These are phyloP conservation scores for Solanum appendiculatum DNA, from an alignment of 257 asterid species.

Conservation along the genomic window DNA sequence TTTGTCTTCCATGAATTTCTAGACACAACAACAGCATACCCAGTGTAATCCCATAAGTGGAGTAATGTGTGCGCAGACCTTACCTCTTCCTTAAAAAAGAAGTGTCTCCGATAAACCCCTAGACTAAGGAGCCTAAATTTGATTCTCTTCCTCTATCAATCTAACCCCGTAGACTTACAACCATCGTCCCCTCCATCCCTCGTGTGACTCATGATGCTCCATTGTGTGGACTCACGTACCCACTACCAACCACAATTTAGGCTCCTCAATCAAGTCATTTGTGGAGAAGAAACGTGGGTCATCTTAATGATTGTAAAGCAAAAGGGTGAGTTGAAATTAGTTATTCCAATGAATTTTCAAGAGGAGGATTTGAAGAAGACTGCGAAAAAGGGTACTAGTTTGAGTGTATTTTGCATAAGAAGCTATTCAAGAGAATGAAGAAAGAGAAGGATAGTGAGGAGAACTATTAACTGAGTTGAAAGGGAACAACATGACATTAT, in stretches of 20 bases:
- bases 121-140: neutral
- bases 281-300: neutral
- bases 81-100: neutral
- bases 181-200: neutral
- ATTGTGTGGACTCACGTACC: neutral
- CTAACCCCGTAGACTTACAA: neutral
- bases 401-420: neutral
- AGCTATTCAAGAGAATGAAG: neutral
- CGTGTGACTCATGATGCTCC: neutral
- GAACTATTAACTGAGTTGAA: neutral
- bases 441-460: neutral
- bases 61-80: neutral
- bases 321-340: neutral
- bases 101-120: neutral
- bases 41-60: neutral
- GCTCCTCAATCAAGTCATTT: neutral
- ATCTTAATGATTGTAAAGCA: neutral
- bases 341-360: neutral
- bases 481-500: neutral
- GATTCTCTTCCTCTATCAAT: neutral
- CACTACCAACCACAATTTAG: neutral
- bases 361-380: neutral
- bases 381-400: neutral
- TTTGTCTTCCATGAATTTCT: neutral
- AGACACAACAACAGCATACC: neutral